These are phyloP conservation scores for Aspergillus thermomutatus DNA, from an alignment of 2,329 filamentous ascomycete genomes.

Conservation along the genomic window DNA sequence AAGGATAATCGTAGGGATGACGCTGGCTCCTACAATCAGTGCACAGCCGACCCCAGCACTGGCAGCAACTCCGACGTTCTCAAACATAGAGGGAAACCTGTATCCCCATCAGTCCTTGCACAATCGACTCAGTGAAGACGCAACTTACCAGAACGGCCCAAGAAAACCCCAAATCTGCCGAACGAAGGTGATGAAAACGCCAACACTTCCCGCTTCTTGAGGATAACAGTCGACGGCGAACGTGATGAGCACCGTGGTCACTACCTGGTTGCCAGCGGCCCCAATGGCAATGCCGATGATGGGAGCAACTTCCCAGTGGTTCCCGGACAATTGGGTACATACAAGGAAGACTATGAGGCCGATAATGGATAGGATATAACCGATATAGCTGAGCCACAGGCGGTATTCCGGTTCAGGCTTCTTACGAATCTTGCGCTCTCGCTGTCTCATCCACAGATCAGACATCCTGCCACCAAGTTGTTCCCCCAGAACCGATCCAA, in stretches of 20 bases:
- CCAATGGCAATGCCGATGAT: slow-evolving; percentile 54
- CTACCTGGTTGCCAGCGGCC: slow-evolving; percentile 58
- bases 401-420: slow-evolving; percentile 52
- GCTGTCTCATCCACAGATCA: slow-evolving; percentile 55
- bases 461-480: slow-evolving; percentile 56
- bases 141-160: slow-evolving; percentile 37
- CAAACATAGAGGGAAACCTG: slow-evolving; percentile 36
- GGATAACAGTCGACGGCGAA: slow-evolving; percentile 59
- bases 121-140: background rate
- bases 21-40: slow-evolving; percentile 29
- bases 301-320: slow-evolving; percentile 55
- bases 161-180: slow-evolving; percentile 42
- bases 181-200: slow-evolving; percentile 60
- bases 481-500: slow-evolving; percentile 59
- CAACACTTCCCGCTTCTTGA: slow-evolving; percentile 55
- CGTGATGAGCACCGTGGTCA: slow-evolving; percentile 61
- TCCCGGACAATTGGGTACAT: slow-evolving; percentile 46
- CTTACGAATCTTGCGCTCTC: slow-evolving; percentile 27
- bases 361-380: slow-evolving; percentile 50
- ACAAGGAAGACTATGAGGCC: slow-evolving; percentile 59
- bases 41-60: slow-evolving; percentile 30
- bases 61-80: slow-evolving; percentile 29
- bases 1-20: slow-evolving; percentile 30
- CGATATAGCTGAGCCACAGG: slow-evolving; percentile 57
- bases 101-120: slow-evolving; percentile 10